These are phyloP conservation scores for Solanum hybrid DNA, from an alignment of 305 asterid genomes.

Conservation along the genomic window DNA sequence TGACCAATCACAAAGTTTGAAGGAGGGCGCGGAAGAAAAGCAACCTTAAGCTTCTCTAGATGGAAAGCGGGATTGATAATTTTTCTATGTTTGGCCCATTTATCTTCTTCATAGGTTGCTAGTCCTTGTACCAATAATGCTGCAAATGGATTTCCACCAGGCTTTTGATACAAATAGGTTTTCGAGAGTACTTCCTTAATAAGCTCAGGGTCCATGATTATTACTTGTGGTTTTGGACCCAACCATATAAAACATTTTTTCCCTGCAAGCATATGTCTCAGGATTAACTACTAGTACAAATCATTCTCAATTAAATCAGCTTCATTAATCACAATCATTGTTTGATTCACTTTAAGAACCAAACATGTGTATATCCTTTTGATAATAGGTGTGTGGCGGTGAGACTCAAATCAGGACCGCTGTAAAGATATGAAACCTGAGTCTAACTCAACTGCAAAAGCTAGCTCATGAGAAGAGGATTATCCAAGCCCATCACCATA, in stretches of 20 bases:
- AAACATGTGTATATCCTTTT: not conserved
- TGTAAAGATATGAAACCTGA: no score
- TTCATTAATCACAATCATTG: not conserved
- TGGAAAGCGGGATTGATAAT: constrained; percentile 19
- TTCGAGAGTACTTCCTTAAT: constrained; percentile 31
- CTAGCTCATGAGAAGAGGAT: not conserved
- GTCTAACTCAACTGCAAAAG: not conserved
- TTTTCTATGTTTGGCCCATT: constrained; percentile 47
- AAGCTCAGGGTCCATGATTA: constrained; percentile 30
- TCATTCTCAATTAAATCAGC: not conserved
- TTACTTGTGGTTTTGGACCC: constrained; percentile 28
- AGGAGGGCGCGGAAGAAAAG: not conserved
- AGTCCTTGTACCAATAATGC: constrained; percentile 29
- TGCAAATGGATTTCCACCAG: constrained; percentile 16
- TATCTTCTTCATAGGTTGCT: constrained; percentile 21
- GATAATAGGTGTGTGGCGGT: not conserved
- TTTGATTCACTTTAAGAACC: not conserved
- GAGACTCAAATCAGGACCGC: not conserved
- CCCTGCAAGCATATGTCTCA: constrained; percentile 19
- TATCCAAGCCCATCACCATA: not conserved
- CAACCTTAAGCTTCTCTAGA: constrained; percentile 32
- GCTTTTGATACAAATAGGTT: constrained; percentile 20
- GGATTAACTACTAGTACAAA: not conserved
- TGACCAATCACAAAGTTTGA: not conserved
- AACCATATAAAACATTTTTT: constrained; percentile 29